Conservation (phyloP, 2,329 filamentous ascomycete genomes). For the Graphium sp. region DNA sequence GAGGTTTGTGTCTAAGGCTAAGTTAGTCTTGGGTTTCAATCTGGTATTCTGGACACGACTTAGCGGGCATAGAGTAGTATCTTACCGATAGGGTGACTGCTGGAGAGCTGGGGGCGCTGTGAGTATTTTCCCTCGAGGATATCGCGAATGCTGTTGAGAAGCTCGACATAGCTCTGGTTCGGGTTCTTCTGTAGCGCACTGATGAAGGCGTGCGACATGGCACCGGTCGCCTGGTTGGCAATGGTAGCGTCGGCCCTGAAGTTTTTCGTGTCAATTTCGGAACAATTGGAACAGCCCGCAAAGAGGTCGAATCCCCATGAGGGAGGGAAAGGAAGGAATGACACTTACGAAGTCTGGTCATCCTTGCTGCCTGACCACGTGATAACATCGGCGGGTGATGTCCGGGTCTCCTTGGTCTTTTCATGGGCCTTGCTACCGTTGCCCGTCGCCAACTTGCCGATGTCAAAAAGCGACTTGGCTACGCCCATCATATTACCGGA, state of each 20-base stretch:
- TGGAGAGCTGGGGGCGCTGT: constrained; percentile 92
- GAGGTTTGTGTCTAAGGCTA: constrained; percentile 41
- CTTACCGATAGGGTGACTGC: constrained; percentile 88
- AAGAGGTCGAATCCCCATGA: constrained; percentile 5
- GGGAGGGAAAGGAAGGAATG: constrained; percentile 7
- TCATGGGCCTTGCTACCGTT: constrained; percentile 64
- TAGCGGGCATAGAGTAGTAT: too few species aligned
- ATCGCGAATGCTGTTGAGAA: constrained; percentile 89
- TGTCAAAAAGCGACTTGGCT: constrained; percentile 59
- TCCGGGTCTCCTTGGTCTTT: constrained; percentile 74
- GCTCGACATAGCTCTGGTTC: constrained; percentile 87
- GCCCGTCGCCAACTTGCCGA: constrained; percentile 65
- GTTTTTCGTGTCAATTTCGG: constrained; percentile 1
- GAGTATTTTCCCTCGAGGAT: constrained; percentile 73
- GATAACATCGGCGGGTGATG: constrained; percentile 84
- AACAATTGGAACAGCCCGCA: constrained; percentile 10
- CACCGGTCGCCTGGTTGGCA: constrained; percentile 74
- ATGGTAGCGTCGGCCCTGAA: constrained; percentile 78
- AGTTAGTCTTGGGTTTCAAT: too few species aligned
- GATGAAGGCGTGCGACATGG: constrained; percentile 98
- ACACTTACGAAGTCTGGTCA: constrained; percentile 60
- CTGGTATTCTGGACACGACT: too few species aligned
- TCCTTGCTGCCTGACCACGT: constrained; percentile 98
- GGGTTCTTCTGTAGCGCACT: constrained; percentile 79
- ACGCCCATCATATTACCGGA: constrained; percentile 73